phyloP scores from a whole-genome alignment of 139 green algal genomes.

The Yamagishiella unicocca region DNA sequence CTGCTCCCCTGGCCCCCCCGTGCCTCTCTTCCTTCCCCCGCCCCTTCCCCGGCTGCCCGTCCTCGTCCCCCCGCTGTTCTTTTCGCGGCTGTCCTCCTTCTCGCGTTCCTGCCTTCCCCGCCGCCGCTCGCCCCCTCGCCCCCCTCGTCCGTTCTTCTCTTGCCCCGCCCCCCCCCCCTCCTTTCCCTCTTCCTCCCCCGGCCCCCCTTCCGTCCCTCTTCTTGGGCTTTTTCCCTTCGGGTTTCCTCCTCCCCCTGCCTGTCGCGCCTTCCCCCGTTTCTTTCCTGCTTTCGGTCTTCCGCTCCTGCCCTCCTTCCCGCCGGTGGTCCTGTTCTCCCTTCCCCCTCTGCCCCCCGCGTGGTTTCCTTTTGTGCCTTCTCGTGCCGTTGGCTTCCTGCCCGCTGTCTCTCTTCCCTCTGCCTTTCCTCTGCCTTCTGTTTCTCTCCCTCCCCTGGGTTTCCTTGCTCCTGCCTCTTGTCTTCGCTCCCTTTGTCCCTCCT shows the following conservation, averaged over 20 bases:
- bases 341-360: background rate
- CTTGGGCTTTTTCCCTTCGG: background rate
- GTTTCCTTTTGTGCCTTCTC: background rate
- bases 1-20: background rate
- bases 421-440: background rate
- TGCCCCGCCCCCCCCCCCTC: background rate
- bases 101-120: background rate
- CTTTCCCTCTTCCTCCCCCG: background rate
- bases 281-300: background rate
- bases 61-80: background rate
- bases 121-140: background rate
- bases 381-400: background rate
- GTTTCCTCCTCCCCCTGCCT: background rate
- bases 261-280: background rate
- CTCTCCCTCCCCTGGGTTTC: background rate
- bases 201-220: background rate
- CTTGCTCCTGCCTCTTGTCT: background rate
- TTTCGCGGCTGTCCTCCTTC: background rate
- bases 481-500: background rate
- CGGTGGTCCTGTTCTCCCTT: background rate
- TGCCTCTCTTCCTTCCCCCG: background rate
- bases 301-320: background rate
- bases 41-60: background rate
- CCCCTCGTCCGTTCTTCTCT: background rate
- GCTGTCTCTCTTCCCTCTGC: background rate